A percentile compares a stretch with the other conserved stretches of the same genome.
Conservation (phyloP, 2,329 filamentous ascomycete species). For the Cytospora chrysosperma region DNA sequence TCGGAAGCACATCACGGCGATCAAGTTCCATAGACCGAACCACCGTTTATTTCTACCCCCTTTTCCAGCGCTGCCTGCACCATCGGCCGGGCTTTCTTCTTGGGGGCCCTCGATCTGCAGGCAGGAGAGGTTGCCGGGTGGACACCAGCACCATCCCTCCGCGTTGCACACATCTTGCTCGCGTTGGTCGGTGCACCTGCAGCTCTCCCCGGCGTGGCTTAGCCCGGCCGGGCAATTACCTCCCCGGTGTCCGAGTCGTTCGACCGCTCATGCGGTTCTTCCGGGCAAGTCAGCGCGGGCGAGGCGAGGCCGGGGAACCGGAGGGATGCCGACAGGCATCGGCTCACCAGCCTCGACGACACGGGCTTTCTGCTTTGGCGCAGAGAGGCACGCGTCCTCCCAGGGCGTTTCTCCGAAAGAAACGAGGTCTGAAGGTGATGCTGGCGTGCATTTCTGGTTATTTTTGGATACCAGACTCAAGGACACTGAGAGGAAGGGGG, state of each 20-base stretch:
- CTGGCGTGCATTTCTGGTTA: slow-evolving; percentile 42
- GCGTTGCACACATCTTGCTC: slow-evolving; percentile 49
- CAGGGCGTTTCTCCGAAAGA: slow-evolving; percentile 48
- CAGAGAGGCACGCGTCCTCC: slow-evolving; percentile 48
- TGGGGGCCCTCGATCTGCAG: slow-evolving; percentile 50
- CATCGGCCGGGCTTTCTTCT: slow-evolving; percentile 54
- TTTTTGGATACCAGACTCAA: slow-evolving; percentile 43
- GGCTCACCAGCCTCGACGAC: slow-evolving; percentile 32
- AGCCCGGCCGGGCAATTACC: slow-evolving; percentile 46
- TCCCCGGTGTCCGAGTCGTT: no score
- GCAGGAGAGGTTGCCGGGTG: slow-evolving; percentile 54
- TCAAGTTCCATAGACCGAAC: slow-evolving; percentile 56
- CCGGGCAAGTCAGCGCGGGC: no score
- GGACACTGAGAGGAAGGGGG: no score
- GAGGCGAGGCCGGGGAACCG: no score
- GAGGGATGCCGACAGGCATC: no score
- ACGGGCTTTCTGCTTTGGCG: slow-evolving; percentile 47
- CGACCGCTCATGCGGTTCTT: no score
- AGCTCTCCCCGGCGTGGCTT: slow-evolving; percentile 51
- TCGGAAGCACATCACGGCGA: slow-evolving; percentile 45
- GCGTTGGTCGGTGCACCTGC: slow-evolving; percentile 49
- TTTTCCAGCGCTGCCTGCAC: slow-evolving; percentile 52
- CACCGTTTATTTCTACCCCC: slow-evolving; percentile 51
- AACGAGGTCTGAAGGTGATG: slow-evolving; percentile 47
- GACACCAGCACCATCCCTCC: slow-evolving; percentile 50